Evolutionary conservation across 2,329 filamentous ascomycete genomes (phyloP), one percentile per base, ranked within the genome.

Genomic region (Exophiala aquamarina): DNA sequence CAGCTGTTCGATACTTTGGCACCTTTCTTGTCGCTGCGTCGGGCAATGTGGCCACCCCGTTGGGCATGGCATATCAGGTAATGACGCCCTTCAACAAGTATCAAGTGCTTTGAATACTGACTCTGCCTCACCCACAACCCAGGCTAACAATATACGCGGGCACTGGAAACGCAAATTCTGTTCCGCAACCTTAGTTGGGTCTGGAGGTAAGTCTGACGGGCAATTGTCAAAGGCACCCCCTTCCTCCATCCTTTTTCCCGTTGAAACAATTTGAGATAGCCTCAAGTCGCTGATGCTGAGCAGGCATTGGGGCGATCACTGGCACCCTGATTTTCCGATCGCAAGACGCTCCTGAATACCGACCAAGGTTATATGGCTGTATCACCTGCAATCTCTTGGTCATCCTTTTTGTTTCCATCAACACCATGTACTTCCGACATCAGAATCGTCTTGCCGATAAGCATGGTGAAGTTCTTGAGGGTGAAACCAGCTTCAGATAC

Each of bases 131-230:
- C 43, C 32, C n/a, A n/a, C n/a, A n/a, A 31, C n/a, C 69, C 87
- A 91, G 70, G 86, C 87, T 34, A 93, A 92, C 70, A 94, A 94
- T 67, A 84, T 94, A 61, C 82, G 87, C 38, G 89, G 88, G 0
- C 88, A 93, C 70, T 93, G 87, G 87, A 93, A 91, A 71, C 81
- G 89, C 32, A 87, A 87, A 1, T 84, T 58, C 18, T 47, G 38
- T 28, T 47, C 39, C 14, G 55, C 54, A 15, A 38, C 33, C 6
- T 33, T 56, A 2, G 47, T 56, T 9, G 41, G 49, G n/a, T 32
- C 40, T 29, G 77, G 10, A 7, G 28, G 76, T 3, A 5, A n/a
- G n/a, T n/a, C n/a, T n/a, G n/a, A n/a, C n/a, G n/a, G n/a, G n/a
- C n/a, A n/a, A n/a, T n/a, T n/a, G n/a, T n/a, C n/a, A n/a, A n/a